A percentile compares a stretch with the other conserved stretches of the same genome.
Conservation (phyloP, 106 monocot species). For the Amphibolis antarctica region DNA sequence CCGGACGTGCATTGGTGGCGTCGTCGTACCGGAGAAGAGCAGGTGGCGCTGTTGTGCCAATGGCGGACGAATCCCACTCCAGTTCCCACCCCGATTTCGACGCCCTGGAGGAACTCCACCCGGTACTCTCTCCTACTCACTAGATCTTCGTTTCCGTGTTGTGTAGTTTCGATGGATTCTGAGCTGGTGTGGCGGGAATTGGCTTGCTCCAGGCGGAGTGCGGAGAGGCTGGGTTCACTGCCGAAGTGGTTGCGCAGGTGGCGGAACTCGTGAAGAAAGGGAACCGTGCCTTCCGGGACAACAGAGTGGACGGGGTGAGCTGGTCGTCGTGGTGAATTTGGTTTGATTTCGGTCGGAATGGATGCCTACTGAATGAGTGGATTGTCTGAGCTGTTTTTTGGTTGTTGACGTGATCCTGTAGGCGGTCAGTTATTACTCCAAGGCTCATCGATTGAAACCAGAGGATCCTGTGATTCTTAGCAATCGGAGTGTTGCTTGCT, state of each 20-base stretch:
- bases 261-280: slow-evolving; percentile 47
- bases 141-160: not conserved
- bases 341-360: not conserved
- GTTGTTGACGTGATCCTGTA: slow-evolving; percentile 17
- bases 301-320: slow-evolving; percentile 55
- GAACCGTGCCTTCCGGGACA: slow-evolving; percentile 42
- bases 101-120: slow-evolving; percentile 44
- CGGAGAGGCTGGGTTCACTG: slow-evolving; percentile 17
- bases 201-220: slow-evolving; percentile 24
- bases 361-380: too few relatives aligned
- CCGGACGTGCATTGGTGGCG: too few relatives aligned
- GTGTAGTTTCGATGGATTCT: not conserved
- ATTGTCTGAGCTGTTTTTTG: slow-evolving; percentile 1
- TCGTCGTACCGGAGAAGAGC: slow-evolving; percentile 6
- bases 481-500: slow-evolving; percentile 73
- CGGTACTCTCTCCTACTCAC: slow-evolving; percentile 8
- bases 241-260: slow-evolving; percentile 35
- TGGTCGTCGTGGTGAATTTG: too few relatives aligned
- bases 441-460: slow-evolving; percentile 66
- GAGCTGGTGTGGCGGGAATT: not conserved
- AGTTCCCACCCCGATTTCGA: slow-evolving; percentile 8
- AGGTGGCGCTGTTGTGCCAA: not conserved
- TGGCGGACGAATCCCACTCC: slow-evolving; percentile 7
- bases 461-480: slow-evolving; percentile 59
- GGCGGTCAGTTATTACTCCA: slow-evolving; percentile 73